phyloP scores from a whole-genome alignment of 805 yeast species.

The Candida awuae region DNA sequence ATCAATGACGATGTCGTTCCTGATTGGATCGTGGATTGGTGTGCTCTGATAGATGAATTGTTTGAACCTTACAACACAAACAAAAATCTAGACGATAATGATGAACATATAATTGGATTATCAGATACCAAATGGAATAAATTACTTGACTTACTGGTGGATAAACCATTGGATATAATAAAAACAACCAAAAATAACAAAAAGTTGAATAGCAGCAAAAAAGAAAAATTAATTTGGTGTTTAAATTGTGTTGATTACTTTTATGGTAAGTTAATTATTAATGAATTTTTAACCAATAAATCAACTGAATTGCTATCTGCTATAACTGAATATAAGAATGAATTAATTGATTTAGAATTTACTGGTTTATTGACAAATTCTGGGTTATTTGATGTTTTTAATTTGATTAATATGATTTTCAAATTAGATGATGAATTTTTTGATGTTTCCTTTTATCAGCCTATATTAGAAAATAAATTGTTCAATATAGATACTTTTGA shows the following conservation, averaged over 20 bases:
- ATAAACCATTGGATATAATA: constrained; percentile 38
- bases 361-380: constrained; percentile 42
- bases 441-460: constrained; percentile 56
- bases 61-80: constrained; percentile 35
- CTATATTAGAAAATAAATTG: constrained; percentile 53
- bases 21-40: constrained; percentile 69
- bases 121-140: constrained; percentile 28
- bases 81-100: constrained; percentile 25
- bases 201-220: constrained; percentile 24
- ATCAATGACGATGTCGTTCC: constrained; percentile 61
- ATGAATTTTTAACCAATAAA: constrained; percentile 30
- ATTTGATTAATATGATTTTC: constrained; percentile 64
- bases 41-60: constrained; percentile 51
- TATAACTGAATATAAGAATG: constrained; percentile 25
- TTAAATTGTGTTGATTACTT: constrained; percentile 57
- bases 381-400: constrained; percentile 50
- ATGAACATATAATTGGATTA: constrained; percentile 29
- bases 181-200: constrained; percentile 4
- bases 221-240: constrained; percentile 34
- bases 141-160: constrained; percentile 37
- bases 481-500: constrained; percentile 39
- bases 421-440: constrained; percentile 51
- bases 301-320: constrained; percentile 1
- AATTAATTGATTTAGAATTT: constrained; percentile 36
- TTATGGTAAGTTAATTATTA: constrained; percentile 43